Evolutionary conservation across 306 rosid species (phyloP).

Genomic region (Vicia faba): DNA sequence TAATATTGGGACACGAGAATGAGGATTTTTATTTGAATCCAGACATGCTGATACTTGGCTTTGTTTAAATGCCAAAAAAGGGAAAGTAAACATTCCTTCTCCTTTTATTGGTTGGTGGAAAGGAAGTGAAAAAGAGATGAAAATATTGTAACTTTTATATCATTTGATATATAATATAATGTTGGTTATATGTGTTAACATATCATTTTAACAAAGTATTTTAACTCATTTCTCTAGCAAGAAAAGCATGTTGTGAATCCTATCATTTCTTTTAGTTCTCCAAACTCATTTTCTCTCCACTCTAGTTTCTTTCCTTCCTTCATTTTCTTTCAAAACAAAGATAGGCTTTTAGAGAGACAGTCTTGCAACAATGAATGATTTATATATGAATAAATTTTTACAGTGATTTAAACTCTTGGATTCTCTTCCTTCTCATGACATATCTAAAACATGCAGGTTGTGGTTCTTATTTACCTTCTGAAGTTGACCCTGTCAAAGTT

Average conservation of each 20-base stretch:
- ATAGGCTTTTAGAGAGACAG: conserved; percentile 25
- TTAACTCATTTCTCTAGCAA: not conserved
- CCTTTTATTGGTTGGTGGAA: conserved; percentile 2
- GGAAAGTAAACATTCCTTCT: not conserved
- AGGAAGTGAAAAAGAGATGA: not conserved
- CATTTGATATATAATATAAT: not conserved
- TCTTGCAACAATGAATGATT: conserved; percentile 26
- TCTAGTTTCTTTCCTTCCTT: not conserved
- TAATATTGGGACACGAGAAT: not conserved
- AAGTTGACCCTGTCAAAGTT: conserved; percentile 50
- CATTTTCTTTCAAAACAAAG: not conserved
- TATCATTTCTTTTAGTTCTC: not conserved
- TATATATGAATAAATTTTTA: conserved; percentile 20
- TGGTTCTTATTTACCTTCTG: conserved; percentile 54
- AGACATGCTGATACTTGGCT: conserved; percentile 7
- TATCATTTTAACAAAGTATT: not conserved
- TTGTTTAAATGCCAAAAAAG: conserved; percentile 1
- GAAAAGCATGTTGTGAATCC: not conserved
- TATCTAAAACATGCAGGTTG: conserved; percentile 51
- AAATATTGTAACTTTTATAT: not conserved
- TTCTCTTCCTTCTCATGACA: conserved; percentile 18
- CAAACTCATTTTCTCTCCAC: conserved; percentile 5
- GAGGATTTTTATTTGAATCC: not conserved
- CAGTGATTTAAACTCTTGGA: conserved; percentile 26
- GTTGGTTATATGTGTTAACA: not conserved